Conservation (phyloP, 176 grass and related monocot genomes). For the Eleusine coracana region DNA sequence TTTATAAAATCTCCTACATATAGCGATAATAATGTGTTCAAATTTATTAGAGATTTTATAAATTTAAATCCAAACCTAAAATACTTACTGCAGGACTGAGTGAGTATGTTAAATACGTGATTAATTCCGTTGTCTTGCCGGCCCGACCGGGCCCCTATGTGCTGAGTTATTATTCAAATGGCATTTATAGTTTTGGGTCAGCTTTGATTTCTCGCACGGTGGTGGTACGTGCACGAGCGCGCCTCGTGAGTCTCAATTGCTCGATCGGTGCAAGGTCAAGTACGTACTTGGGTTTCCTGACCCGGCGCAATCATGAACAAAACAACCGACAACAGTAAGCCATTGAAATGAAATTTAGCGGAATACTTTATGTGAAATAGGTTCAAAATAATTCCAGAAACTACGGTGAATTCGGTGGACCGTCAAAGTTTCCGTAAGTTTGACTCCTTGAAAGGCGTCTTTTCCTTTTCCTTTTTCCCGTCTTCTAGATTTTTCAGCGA, state of each 20-base stretch:
- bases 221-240: background rate
- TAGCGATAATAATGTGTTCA: no score
- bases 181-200: background rate
- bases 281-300: background rate
- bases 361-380: background rate
- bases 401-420: background rate
- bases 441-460: background rate
- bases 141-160: no score
- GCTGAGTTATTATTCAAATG: background rate
- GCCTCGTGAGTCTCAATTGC: background rate
- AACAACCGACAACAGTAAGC: no score
- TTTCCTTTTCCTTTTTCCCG: no score
- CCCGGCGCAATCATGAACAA: background rate
- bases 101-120: background rate
- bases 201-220: background rate
- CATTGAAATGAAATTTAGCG: no score
- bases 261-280: background rate
- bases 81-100: no score
- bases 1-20: no score
- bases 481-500: background rate
- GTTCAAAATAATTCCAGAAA: background rate
- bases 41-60: no score
- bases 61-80: no score
- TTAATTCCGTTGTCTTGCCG: constrained; percentile 8
- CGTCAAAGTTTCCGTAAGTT: background rate